phyloP scores from a whole-genome alignment of 768 basidiomycete genomes.

The Suillus brevipes region DNA sequence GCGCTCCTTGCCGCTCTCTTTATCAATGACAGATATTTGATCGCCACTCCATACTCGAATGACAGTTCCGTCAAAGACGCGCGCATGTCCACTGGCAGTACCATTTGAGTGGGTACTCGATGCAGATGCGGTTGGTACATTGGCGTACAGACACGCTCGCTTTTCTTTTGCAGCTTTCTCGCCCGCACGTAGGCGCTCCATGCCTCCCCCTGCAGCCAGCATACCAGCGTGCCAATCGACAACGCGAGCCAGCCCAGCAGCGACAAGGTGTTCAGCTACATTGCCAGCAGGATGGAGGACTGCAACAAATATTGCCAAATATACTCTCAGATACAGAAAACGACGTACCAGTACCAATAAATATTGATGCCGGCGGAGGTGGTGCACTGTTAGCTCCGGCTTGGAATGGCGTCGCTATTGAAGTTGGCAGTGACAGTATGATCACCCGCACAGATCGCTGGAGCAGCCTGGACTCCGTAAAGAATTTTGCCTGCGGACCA shows the following conservation, averaged over 20 bases:
- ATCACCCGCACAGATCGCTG: conserved; percentile 77
- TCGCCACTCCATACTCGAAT: conserved; percentile 91
- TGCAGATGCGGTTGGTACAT: conserved; percentile 39
- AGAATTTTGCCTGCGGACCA: conserved; percentile 76
- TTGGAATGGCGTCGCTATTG: conserved; percentile 81
- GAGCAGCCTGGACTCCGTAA: conserved; percentile 85
- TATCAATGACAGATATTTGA: conserved; percentile 79
- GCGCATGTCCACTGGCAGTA: conserved; percentile 42
- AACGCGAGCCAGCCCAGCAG: conserved; percentile 82
- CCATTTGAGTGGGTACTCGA: conserved; percentile 48
- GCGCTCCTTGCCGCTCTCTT: conserved; percentile 72
- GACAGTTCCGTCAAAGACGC: conserved; percentile 79
- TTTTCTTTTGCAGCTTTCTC: conserved; percentile 82
- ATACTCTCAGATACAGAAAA: conserved; percentile 3
- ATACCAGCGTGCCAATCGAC: conserved; percentile 99
- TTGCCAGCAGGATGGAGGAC: conserved; percentile 93
- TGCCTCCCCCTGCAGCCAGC: conserved; percentile 78
- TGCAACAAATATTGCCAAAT: conserved; percentile 25
- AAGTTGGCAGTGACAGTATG: conserved; percentile 77
- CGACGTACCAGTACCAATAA: conserved; percentile 78
- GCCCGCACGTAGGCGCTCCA: conserved; percentile 84
- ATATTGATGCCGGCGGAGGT: conserved; percentile 74
- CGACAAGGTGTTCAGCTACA: conserved; percentile 86
- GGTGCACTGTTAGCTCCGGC: conserved; percentile 47
- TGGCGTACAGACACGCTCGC: conserved; percentile 68